phyloP scores from a whole-genome alignment of 2,329 filamentous ascomycete species.

The Diaporthe longicolla region DNA sequence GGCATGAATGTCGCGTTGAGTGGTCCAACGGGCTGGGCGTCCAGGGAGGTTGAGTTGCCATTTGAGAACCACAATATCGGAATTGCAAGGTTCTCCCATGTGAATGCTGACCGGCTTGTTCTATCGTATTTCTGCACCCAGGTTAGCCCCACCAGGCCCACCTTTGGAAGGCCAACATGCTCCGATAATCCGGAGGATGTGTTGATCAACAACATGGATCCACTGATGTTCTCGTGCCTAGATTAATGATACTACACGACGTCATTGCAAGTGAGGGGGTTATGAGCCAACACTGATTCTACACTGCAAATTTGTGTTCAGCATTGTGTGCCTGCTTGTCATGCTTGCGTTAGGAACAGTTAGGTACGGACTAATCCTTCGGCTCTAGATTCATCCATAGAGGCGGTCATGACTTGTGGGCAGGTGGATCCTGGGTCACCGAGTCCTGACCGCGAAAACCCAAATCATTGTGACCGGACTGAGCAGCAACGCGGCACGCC shows the following conservation, averaged over 20 bases:
- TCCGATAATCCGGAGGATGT: conserved; percentile 11
- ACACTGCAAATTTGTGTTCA: background rate
- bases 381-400: no score
- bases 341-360: background rate
- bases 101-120: background rate
- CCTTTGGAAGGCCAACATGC: background rate
- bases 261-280: conserved; percentile 5
- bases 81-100: background rate
- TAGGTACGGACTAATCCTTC: background rate
- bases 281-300: background rate
- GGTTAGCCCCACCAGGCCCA: background rate
- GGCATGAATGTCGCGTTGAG: background rate
- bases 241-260: background rate
- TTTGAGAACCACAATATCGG: conserved; percentile 12
- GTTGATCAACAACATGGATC: background rate
- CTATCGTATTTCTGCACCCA: conserved; percentile 1
- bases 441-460: background rate
- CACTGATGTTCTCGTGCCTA: conserved; percentile 7
- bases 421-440: background rate
- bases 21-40: conserved; percentile 5
- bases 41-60: background rate
- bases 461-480: background rate
- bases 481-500: background rate
- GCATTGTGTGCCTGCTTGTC: background rate
- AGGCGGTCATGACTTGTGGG: background rate